A percentile compares a stretch with the other conserved stretches of the same genome.
Evolutionary conservation across 1,284 basidiomycete species (phyloP).

Genomic region (Irpex sp.): DNA sequence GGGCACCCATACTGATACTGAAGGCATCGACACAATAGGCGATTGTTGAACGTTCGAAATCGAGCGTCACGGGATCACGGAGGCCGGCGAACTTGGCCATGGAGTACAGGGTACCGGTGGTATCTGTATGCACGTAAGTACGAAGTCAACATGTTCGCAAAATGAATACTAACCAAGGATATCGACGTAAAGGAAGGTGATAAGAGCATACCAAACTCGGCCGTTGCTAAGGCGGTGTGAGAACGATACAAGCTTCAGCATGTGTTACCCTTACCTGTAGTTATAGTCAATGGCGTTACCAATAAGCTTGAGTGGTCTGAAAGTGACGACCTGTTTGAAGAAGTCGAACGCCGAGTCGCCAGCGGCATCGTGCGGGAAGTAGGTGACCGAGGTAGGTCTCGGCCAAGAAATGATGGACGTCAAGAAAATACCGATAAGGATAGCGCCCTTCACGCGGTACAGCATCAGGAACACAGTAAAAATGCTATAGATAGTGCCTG

Average conservation of each 20-base stretch:
- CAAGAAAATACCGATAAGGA: slow-evolving; percentile 81
- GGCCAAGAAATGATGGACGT: slow-evolving; percentile 91
- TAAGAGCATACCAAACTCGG: slow-evolving; percentile 82
- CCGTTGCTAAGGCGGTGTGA: slow-evolving; percentile 42
- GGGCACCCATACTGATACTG: slow-evolving; percentile 76
- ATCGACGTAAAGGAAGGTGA: slow-evolving; percentile 90
- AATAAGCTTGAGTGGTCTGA: slow-evolving; percentile 59
- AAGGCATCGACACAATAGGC: slow-evolving; percentile 86
- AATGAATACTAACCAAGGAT: slow-evolving; percentile 55
- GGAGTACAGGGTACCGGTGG: slow-evolving; percentile 68
- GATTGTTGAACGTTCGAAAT: slow-evolving; percentile 84
- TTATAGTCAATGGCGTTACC: slow-evolving; percentile 62
- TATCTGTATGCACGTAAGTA: slow-evolving; percentile 17
- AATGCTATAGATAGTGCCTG: slow-evolving; percentile 38
- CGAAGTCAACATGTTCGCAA: not conserved
- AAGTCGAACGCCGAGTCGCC: slow-evolving; percentile 80
- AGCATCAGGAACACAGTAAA: slow-evolving; percentile 78
- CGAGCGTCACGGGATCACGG: slow-evolving; percentile 79
- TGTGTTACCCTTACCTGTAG: slow-evolving; percentile 31
- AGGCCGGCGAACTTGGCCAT: slow-evolving; percentile 93
- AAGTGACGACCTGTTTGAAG: slow-evolving; percentile 86
- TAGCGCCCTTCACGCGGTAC: slow-evolving; percentile 83
- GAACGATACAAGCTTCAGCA: not conserved
- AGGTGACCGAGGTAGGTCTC: slow-evolving; percentile 74
- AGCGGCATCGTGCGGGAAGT: slow-evolving; percentile 70